Base-by-base conservation (phyloP, 148 eudicot species). In the Bassia scoparia region DNA sequence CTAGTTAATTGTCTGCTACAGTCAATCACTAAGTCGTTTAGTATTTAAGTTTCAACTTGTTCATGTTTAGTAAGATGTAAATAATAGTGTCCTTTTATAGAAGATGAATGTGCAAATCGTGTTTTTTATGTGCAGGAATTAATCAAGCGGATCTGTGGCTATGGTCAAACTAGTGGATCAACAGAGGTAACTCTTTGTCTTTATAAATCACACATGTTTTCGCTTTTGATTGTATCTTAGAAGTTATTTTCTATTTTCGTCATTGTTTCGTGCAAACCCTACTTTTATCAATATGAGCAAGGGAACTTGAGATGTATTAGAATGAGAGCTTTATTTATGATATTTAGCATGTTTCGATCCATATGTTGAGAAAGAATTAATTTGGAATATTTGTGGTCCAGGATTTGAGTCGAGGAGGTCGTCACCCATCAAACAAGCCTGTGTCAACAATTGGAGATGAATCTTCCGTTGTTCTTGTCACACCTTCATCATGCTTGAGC, bases 111-210 rank as follows among this genome's bases (percentile, higher is more conserved):
- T 61, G 55, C 29, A 49, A 75, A 56, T 68, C 74, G 49, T n/a
- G n/a, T n/a, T n/a, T 34, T 61, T 13, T 59, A 55, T 78, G 23
- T 84, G 78, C 82, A 94, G 98, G 98, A 77, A 91, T n/a, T n/a
- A 94, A 94, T 79, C 96, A 94, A 77, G 90, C 98, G 98, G 98
- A 72, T 83, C 97, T 55, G 98, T 71, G 98, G 98, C 82, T 94
- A 67, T 94, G 98, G 98, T 89, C 96, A 46, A 94, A 84, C 93
- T 94, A 55, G 96, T 94, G n/a, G 81, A 79, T n/a, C 76, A 94
- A 94, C 70, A 85, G 97, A 91, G 98, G 98, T 91, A 48, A 34
- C 76, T n/a, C n/a, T 55, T 27, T 56, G 30, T 49, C 67, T 53
- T 71, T 27, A 12, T n/a, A 17, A 60, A 38, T 46, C 30, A 12